Base-by-base conservation (phyloP, 805 yeast genomes). In the Blastobotrys parvus region DNA sequence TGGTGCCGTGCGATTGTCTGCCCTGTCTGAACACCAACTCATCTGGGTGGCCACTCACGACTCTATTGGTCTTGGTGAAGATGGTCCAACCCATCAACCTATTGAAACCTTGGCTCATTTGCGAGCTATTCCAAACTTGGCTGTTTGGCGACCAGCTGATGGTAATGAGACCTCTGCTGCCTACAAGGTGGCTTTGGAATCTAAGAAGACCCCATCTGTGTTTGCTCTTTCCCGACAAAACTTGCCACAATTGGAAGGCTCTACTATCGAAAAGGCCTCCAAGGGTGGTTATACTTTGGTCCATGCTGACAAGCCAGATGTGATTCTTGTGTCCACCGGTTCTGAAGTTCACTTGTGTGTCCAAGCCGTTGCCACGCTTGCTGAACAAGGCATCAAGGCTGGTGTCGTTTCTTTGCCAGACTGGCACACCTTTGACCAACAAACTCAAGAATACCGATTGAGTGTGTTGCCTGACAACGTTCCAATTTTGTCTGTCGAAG, bases 401-500 rank as follows among this genome's bases (percentile, higher is more conserved):
- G 71, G 82, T 56, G 83, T 92, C 53, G 97, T 92, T 42, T 89
- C 97, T 23, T 57, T 92, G 54, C 97, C 97, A 62, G 97, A 88
- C 72, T 82, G 84, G 80, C 71, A 68, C 69, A 83, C 95, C 47
- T 92, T 92, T 61, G 94, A 85, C 70, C 62, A 70, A 58, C 98
- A 92, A 76, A 53, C 88, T 16, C 61, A 69, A 53, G 90, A 81
- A 59, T 92, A 92, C 75, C 74, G 71, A 70, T 74, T 85, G 60
- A 73, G 86, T 45, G 94, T 92, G 49, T 75, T 92, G 68, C 98
- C 98, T 63, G 94, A 89, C 64, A 94, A 92, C 60, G 78, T 84
- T 44, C 97, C 97, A 66, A 80, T 86, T 62, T 53, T 92, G 68
- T 86, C 96, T 45, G 85, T 90, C 53, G 98, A 92, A 78, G 97